These are phyloP conservation scores for Malassezia restricta DNA, from an alignment of 1,284 basidiomycete genomes.

Conservation along the genomic window DNA sequence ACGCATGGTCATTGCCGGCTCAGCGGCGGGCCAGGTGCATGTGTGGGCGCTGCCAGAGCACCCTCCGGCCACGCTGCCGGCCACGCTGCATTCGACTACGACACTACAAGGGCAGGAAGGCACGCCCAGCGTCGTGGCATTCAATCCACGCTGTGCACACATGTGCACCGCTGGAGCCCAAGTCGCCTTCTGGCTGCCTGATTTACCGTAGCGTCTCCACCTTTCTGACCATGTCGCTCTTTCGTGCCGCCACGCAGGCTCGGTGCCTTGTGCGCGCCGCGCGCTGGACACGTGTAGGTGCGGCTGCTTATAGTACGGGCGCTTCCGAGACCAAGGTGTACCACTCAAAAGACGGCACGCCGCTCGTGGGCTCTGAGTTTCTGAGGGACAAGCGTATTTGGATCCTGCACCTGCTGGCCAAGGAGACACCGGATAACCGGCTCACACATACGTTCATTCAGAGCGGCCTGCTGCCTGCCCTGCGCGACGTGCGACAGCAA, in stretches of 20 bases:
- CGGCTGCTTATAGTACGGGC: background rate
- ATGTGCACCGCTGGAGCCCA: constrained; percentile 29
- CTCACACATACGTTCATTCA: constrained; percentile 55
- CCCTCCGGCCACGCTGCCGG: constrained; percentile 1
- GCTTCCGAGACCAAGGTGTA: background rate
- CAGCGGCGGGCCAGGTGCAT: constrained; percentile 7
- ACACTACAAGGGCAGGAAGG: constrained; percentile 26
- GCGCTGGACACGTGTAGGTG: too few relatives aligned
- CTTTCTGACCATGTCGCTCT: too few relatives aligned
- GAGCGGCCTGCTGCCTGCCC: constrained; percentile 57
- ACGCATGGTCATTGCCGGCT: constrained; percentile 30
- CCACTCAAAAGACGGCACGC: background rate
- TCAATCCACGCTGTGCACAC: constrained; percentile 37
- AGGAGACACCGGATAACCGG: constrained; percentile 55
- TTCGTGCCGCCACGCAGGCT: too few relatives aligned
- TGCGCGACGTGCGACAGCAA: constrained; percentile 64
- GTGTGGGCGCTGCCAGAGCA: constrained; percentile 28
- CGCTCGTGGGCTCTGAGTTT: constrained; percentile 21
- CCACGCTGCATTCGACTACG: constrained; percentile 17
- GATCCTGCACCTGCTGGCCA: constrained; percentile 26
- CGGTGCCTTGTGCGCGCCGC: too few relatives aligned
- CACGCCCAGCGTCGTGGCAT: constrained; percentile 25
- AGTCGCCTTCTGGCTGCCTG: constrained; percentile 39
- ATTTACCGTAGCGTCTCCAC: constrained; percentile 2
- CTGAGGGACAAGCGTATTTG: constrained; percentile 23